A percentile compares a stretch with the other conserved stretches of the same genome.
Evolutionary conservation across 2,329 filamentous ascomycete genomes (phyloP).

Genomic region (Onygenales sp.): DNA sequence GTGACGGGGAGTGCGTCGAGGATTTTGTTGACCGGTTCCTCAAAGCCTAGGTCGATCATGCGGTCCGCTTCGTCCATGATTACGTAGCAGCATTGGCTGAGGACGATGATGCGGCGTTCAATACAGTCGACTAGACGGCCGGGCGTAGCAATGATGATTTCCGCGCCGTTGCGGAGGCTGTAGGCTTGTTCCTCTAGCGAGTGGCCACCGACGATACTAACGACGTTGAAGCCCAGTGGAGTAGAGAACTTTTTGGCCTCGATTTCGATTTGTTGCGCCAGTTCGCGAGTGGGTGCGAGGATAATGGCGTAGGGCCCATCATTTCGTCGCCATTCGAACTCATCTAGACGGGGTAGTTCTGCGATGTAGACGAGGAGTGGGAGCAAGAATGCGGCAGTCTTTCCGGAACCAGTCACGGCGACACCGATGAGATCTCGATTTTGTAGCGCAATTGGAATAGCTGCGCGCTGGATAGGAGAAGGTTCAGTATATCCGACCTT

Average conservation of each 20-base stretch:
- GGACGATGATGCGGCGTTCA: constrained; percentile 79
- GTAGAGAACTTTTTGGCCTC: constrained; percentile 88
- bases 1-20: constrained; percentile 83
- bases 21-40: constrained; percentile 96
- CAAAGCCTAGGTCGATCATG: constrained; percentile 98
- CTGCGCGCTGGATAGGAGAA: constrained; percentile 82
- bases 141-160: constrained; percentile 97
- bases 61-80: constrained; percentile 99
- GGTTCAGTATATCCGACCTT: constrained; percentile 86
- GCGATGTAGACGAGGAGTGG: constrained; percentile 92
- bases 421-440: constrained; percentile 96
- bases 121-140: constrained; percentile 96
- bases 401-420: constrained; percentile 94
- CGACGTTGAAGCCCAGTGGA: constrained; percentile 85
- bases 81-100: constrained; percentile 94
- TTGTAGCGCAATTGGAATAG: constrained; percentile 89
- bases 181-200: constrained; percentile 88
- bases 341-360: constrained; percentile 73
- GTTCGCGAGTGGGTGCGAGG: constrained; percentile 87
- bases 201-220: constrained; percentile 97
- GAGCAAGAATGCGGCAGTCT: constrained; percentile 89
- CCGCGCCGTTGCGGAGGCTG: constrained; percentile 80
- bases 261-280: constrained; percentile 93
- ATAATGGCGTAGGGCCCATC: constrained; percentile 97
- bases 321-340: constrained; percentile 74